These are phyloP conservation scores for Blepharisma stoltei DNA, from an alignment of 73 alveolate species.

Conservation along the genomic window DNA sequence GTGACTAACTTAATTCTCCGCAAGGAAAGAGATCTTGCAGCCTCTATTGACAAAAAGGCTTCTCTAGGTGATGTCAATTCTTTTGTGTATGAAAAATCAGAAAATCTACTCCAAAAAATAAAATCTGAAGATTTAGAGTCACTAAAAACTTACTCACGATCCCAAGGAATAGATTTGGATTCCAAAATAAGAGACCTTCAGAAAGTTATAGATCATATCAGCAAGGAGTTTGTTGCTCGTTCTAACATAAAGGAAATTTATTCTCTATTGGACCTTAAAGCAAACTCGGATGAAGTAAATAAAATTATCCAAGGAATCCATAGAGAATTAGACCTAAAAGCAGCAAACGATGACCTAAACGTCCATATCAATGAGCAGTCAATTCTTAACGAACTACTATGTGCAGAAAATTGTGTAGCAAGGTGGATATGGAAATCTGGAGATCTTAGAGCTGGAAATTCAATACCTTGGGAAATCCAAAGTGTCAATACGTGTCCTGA, in stretches of 20 bases:
- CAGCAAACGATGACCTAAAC: conserved; percentile 47
- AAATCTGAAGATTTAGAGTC: conserved; percentile 28
- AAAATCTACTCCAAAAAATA: conserved; percentile 5
- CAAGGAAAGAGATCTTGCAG: background rate
- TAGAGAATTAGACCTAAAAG: conserved; percentile 64
- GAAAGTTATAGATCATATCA: conserved; percentile 74
- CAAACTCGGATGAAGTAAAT: conserved; percentile 47
- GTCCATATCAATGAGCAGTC: conserved; percentile 71
- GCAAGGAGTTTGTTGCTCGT: conserved; percentile 70
- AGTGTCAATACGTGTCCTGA: conserved; percentile 90
- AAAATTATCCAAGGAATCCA: conserved; percentile 44
- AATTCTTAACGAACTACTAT: conserved; percentile 80
- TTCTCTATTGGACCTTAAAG: conserved; percentile 65
- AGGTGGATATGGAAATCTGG: conserved; percentile 97
- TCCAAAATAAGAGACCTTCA: conserved; percentile 38
- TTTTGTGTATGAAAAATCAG: conserved; percentile 20
- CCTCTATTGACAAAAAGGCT: too few relatives aligned
- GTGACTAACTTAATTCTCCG: background rate
- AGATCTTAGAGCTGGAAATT: conserved; percentile 62
- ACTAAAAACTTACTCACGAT: background rate
- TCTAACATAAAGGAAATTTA: conserved; percentile 71
- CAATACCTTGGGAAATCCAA: conserved; percentile 95
- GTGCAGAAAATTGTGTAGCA: conserved; percentile 87
- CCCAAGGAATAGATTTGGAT: conserved; percentile 41
- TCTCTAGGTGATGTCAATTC: background rate